Base-by-base conservation (phyloP, 2,329 filamentous ascomycete genomes). In the Sporothrix pseudoabietina region DNA sequence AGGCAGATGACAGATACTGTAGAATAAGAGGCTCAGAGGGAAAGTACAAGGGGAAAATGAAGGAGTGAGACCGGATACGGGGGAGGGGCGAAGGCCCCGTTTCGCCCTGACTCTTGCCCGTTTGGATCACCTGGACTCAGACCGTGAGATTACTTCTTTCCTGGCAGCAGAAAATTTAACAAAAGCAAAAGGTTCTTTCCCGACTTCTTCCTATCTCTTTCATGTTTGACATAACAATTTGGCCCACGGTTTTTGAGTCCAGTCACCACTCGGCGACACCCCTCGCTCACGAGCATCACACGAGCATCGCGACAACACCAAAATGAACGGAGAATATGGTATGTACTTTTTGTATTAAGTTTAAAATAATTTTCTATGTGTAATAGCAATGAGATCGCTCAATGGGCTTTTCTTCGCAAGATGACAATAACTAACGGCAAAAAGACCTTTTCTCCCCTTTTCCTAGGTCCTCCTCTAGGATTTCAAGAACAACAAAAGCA, bases 281-380 rank as follows among this genome's bases (percentile, higher is more conserved):
- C 35, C 19, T 44, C 14, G 10, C 59, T 4, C 10, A 65, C n/a
- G 22, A 26, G 9, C 35, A 35, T 35, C 35, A 35, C 35, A 35
- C 35, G 35, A 35, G 10, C 19, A 44, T 14, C 35, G 26, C 59
- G 59, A 44, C 26, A n/a, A n/a, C 5, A 3, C 4, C 19, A 7
- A 8, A 41, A 9, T 0, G 10, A 12, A 12, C 32, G 26, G 7
- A 7, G 32, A 65, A 47, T 8, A 19, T 47, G 12, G 61, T 47
- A 47, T 47, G 61, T 30, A n/a, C 22, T 47, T 66, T 66, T 66
- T 47, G 12, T 66, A 66, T 66, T 66, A 44, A 8, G 12, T 30
- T 30, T 30, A 19, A 10, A 10, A 30, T 4, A 2, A 2, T 30
- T 66, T 66, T 66, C 59, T 66, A 47, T 30, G 32, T 49, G n/a